Conservation (phyloP, 129 eudicot genomes). For the Tanacetum coccineum region DNA sequence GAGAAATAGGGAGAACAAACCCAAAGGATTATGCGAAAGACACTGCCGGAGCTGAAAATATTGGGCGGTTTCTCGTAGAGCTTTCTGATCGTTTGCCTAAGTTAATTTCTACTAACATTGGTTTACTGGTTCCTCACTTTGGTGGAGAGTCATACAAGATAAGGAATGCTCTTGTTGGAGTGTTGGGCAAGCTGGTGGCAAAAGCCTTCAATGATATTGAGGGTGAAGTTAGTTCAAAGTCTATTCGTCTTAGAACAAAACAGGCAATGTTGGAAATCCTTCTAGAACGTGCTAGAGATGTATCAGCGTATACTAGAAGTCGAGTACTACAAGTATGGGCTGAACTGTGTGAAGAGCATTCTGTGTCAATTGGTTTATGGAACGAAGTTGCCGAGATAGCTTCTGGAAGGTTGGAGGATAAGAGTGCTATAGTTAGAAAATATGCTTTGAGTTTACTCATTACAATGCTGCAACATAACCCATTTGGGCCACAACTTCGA, state of each 20-base stretch:
- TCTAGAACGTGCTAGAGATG: slow-evolving; percentile 92
- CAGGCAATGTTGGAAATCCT: slow-evolving; percentile 97
- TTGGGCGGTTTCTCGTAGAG: slow-evolving; percentile 93
- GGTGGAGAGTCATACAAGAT: slow-evolving; percentile 99
- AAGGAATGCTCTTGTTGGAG: slow-evolving; percentile 90
- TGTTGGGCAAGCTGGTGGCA: slow-evolving; percentile 76
- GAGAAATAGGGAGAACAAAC: slow-evolving; percentile 90
- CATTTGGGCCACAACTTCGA: slow-evolving; percentile 95
- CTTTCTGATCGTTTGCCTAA: slow-evolving; percentile 84
- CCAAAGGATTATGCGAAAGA: slow-evolving; percentile 87
- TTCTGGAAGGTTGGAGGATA: slow-evolving; percentile 93
- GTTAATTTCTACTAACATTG: slow-evolving; percentile 85
- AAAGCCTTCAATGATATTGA: slow-evolving; percentile 86
- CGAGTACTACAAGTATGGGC: slow-evolving; percentile 93
- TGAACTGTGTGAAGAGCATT: slow-evolving; percentile 91
- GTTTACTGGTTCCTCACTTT: slow-evolving; percentile 86
- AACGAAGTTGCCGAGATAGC: slow-evolving; percentile 92
- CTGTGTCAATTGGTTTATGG: slow-evolving; percentile 89
- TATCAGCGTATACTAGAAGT: slow-evolving; percentile 95
- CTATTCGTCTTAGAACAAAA: slow-evolving; percentile 84
- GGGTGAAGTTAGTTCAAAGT: slow-evolving; percentile 85
- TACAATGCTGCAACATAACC: slow-evolving; percentile 96
- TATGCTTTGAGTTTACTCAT: slow-evolving; percentile 82
- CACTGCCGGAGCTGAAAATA: slow-evolving; percentile 87
- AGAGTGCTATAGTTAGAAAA: slow-evolving; percentile 91